Percentiles rank a stretch among this genome's conserved stretches.
Conservation (phyloP, 139 green algal species). For the Chlorella sp. region DNA sequence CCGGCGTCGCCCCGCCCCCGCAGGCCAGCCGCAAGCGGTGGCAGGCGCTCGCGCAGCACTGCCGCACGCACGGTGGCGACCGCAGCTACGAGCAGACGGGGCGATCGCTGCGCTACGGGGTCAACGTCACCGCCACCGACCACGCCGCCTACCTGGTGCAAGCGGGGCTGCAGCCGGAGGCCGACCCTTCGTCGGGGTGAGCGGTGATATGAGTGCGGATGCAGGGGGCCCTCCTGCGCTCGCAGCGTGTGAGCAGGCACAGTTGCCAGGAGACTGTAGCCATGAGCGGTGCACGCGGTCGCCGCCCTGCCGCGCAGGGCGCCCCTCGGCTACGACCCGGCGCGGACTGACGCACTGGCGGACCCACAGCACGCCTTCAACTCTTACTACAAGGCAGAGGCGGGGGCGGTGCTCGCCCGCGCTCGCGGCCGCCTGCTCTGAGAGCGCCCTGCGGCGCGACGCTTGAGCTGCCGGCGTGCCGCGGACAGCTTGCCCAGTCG, state of each 20-base stretch:
- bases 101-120: slow-evolving; percentile 24
- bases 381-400: slow-evolving; percentile 30
- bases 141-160: slow-evolving; percentile 14
- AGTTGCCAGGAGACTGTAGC: too few relatives aligned
- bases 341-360: slow-evolving; percentile 6
- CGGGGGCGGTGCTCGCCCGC: slow-evolving; percentile 20
- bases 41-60: slow-evolving; percentile 32
- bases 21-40: slow-evolving; percentile 35
- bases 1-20: background rate
- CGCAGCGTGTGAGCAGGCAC: too few relatives aligned
- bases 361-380: slow-evolving; percentile 38
- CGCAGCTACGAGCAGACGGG: slow-evolving; percentile 21
- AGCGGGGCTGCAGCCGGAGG: slow-evolving; percentile 20
- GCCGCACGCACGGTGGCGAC: slow-evolving; percentile 34
- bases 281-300: too few relatives aligned
- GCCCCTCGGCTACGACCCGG: background rate
- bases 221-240: too few relatives aligned
- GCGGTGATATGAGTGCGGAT: too few relatives aligned
- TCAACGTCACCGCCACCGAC: slow-evolving; percentile 7
- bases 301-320: too few relatives aligned
- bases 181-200: slow-evolving; percentile 7
- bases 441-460: too few relatives aligned
- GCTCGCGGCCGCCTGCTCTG: slow-evolving; percentile 23
- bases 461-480: too few relatives aligned
- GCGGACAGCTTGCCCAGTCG: too few relatives aligned